Base-by-base conservation (phyloP, 768 basidiomycete genomes). In the Mycena venus region DNA sequence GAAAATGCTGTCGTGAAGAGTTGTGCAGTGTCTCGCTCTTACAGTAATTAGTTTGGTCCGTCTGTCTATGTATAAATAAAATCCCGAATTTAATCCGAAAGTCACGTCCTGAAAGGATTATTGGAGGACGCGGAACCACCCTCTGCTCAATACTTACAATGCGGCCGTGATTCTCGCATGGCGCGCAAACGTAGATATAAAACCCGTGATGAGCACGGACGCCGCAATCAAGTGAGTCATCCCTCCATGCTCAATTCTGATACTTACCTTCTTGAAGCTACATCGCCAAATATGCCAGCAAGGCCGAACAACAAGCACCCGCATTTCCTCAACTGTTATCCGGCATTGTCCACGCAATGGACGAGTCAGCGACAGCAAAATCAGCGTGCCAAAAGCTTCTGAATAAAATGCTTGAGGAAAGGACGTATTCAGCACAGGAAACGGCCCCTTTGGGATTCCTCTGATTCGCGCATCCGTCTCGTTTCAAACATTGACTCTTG, bases 31-130 rank as follows among this genome's bases (percentile, higher is more conserved):
- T n/a, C n/a, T n/a, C n/a, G n/a, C n/a, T 23, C 14, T 14, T 61
- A 19, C 14, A 29, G 5, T 27, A 38, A 63, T 63, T 63, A 63
- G 42, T 42, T 31, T 23, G n/a, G 34, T 34, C 32, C 11, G 44
- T 47, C 44, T 31, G 64, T 70, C 60, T 38, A 23, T 31, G 14
- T 62, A 31, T 25, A 44, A 23, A 64, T n/a, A 55, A 70, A 63
- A 29, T 47, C 53, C 55, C 61, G 38, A 47, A 63, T 55, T 36
- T 51, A 38, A 29, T 59, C 42, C 55, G 36, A 49, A 47, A 34
- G 17, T 85, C 82, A 88, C 80, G 82, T 85, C 74, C 85, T 84
- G 84, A 91, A 91, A 9, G 91, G 91, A 77, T 91, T 91, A 69
- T 83, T 85, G 66, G 88, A 87, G 68, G 88, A 87, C n/a, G 29